Percentiles rank a stretch among this genome's conserved stretches.
Conservation (phyloP, 2,329 filamentous ascomycete species). For the Ceratocystis diversiconidia region DNA sequence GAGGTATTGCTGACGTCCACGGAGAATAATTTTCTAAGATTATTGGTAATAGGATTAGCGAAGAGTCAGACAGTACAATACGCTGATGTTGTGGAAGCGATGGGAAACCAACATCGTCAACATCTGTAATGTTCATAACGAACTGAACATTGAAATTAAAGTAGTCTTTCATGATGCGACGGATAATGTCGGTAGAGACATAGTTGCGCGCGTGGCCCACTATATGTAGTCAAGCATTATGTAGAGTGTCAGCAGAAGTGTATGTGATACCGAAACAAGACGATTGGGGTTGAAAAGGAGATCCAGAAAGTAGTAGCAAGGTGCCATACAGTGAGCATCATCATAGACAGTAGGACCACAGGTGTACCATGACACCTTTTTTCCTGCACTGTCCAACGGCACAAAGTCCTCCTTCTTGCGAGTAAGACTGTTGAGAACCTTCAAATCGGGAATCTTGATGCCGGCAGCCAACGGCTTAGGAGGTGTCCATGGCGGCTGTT, state of each 20-base stretch:
- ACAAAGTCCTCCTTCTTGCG: constrained; percentile 19
- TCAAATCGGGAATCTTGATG: constrained; percentile 15
- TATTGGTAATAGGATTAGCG: not conserved
- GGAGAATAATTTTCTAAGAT: constrained; percentile 39
- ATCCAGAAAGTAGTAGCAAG: not conserved
- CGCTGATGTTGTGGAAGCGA: not conserved
- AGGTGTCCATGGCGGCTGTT: constrained; percentile 17
- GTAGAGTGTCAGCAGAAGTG: not conserved
- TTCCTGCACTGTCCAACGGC: constrained; percentile 17
- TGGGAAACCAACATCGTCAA: constrained; percentile 43
- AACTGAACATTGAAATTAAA: constrained; percentile 73
- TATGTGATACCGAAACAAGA: constrained; percentile 6
- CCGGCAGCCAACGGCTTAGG: constrained; percentile 10
- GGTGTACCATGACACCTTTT: constrained; percentile 39
- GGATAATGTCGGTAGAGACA: constrained; percentile 77
- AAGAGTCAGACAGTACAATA: not conserved
- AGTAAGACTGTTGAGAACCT: constrained; percentile 18
- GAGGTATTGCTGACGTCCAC: constrained; percentile 62
- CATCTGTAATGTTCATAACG: constrained; percentile 86
- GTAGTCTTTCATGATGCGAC: constrained; percentile 68
- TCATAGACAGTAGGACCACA: constrained; percentile 82
- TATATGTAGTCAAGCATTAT: not conserved
- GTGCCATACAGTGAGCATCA: constrained; percentile 47
- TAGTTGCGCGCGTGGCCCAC: constrained; percentile 78
- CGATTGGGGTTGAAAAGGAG: not conserved